Evolutionary conservation across 192 early-diverging fungal species (phyloP).

Genomic region (Fimicolochytrium jonesii): DNA sequence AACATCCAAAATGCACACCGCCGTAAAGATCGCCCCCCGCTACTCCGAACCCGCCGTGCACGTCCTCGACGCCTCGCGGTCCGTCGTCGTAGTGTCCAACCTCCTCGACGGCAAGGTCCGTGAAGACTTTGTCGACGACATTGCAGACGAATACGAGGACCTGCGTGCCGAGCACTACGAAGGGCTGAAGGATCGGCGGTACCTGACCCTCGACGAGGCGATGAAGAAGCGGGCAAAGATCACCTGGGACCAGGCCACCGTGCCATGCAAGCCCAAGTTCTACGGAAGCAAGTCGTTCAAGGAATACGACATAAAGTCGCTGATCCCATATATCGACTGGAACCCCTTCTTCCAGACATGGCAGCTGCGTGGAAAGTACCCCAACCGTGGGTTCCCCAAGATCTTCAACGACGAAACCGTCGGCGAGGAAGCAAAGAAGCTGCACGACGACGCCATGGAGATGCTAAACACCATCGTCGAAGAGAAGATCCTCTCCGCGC

Average conservation of each 20-base stretch:
- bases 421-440: slow-evolving; percentile 79
- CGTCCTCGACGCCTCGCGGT: slow-evolving; percentile 85
- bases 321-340: slow-evolving; percentile 92
- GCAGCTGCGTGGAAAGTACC: slow-evolving; percentile 93
- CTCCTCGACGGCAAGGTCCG: slow-evolving; percentile 70
- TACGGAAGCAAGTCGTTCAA: slow-evolving; percentile 74
- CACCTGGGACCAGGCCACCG: slow-evolving; percentile 62
- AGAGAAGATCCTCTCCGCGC: slow-evolving; percentile 66
- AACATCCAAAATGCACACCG: slow-evolving; percentile 93
- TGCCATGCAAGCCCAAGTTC: slow-evolving; percentile 76
- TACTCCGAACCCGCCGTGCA: slow-evolving; percentile 80
- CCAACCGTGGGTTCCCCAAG: slow-evolving; percentile 95
- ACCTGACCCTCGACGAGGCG: slow-evolving; percentile 68
- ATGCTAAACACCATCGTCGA: slow-evolving; percentile 80
- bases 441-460: slow-evolving; percentile 78
- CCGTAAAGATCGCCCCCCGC: slow-evolving; percentile 92
- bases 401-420: slow-evolving; percentile 96
- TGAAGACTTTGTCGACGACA: slow-evolving; percentile 87
- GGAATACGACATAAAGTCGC: slow-evolving; percentile 67
- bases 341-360: slow-evolving; percentile 99
- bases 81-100: slow-evolving; percentile 86
- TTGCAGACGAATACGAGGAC: slow-evolving; percentile 92
- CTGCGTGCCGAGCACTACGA: slow-evolving; percentile 90
- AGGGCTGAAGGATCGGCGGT: slow-evolving; percentile 78
- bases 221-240: slow-evolving; percentile 61